Base-by-base conservation (phyloP, 805 yeast species). In the Lipomyces mesembrius region DNA sequence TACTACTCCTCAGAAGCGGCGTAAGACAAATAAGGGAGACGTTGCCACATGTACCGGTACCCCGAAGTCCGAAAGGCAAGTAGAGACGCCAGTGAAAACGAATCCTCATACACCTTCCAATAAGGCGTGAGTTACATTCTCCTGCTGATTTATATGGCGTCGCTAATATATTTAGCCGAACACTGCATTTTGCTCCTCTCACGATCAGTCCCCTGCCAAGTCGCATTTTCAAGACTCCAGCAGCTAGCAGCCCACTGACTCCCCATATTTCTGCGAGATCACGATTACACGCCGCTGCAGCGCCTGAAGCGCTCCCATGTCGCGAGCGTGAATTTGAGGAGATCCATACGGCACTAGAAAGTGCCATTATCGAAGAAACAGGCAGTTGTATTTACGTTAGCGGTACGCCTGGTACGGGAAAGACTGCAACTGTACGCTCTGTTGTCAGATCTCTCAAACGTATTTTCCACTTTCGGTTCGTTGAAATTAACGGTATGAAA, bases 341-440 rank as follows among this genome's bases (percentile, higher is more conserved):
- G 63, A 80, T 95, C 3, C 91, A 87, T 76, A 75, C 85, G 56
- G 85, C 87, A 54, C 76, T 95, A 3, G 92, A 92, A 72, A 82
- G 86, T 57, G 90, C 97, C 0, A 85, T 94, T 43, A 82, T 82
- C 58, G 83, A 88, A 17, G 84, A 85, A 54, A 83, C 89, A 0
- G 98, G 98, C 0, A 84, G 93, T 7, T 91, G 97, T 71, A 78
- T 95, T 5, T 95, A 93, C 75, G 87, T 95, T 11, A 91, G 97
- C 77, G 99, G 99, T 2, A 92, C 97, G 0, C 99, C 99, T 0
- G 99, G 99, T 8, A 94, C 96, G 1, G 99, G 99, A 12, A 95
- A 95, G 75, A 94, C 99, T 0, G 95, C 96, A 2, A 94, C 98
- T 0, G 87, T 94, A 1, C 80, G 97, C 63, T 97, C 92, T 74